Conservation (phyloP, 352 stramenopile genomes). For the Phytophthora uliginosa region DNA sequence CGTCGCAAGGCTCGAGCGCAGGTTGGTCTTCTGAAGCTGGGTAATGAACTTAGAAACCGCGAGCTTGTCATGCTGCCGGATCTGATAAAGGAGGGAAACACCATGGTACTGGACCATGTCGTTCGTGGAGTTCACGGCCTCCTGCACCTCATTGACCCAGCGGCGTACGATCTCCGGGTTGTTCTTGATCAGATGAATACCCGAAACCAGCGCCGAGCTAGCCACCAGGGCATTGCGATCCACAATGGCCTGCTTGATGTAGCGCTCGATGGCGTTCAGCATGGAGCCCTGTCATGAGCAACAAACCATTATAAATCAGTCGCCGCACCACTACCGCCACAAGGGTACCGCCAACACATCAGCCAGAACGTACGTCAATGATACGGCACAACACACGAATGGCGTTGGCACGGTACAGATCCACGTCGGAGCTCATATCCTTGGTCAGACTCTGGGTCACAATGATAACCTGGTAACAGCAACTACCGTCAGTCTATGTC, state of each 20-base stretch:
- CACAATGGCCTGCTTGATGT: constrained; percentile 99
- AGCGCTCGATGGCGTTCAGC: constrained; percentile 95
- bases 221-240: constrained; percentile 98
- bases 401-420: constrained; percentile 99
- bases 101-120: constrained; percentile 99
- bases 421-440: constrained; percentile 99
- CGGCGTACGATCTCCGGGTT: constrained; percentile 94
- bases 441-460: constrained; percentile 99
- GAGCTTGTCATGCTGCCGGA: constrained; percentile 98
- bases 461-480: constrained; percentile 98
- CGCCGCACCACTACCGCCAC: not conserved
- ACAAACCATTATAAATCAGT: constrained; percentile 17
- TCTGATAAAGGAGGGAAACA: constrained; percentile 98
- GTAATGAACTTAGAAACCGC: constrained; percentile 97
- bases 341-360: not conserved
- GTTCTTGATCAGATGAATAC: constrained; percentile 95
- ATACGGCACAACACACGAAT: constrained; percentile 98
- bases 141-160: constrained; percentile 99
- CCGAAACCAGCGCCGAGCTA: constrained; percentile 97
- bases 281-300: constrained; percentile 76
- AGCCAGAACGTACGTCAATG: constrained; percentile 78
- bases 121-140: constrained; percentile 95
- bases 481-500: constrained; percentile 23
- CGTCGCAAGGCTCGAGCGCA: constrained; percentile 95
- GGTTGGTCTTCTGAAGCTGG: constrained; percentile 94